Base-by-base conservation (phyloP, 495 filamentous ascomycete genomes). In the Hypoxylon rickii region DNA sequence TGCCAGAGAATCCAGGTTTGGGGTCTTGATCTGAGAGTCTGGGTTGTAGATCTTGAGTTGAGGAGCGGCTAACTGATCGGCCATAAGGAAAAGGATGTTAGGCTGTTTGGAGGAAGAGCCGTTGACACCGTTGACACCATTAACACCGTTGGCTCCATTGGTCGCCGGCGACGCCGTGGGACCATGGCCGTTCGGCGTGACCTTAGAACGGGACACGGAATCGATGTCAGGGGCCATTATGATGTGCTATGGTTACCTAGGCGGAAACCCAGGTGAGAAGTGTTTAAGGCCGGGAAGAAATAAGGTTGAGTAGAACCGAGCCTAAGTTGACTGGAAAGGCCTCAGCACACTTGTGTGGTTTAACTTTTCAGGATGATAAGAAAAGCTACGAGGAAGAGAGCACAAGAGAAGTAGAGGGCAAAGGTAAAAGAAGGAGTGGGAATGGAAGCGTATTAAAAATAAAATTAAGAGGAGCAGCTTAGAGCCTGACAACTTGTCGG, bases 11-110 rank as follows among this genome's bases (percentile, higher is more conserved):
- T 96, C 89, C 48, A 95, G 79, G 71, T 95, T 84, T 26, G 90
- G 91, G 3, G 91, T 96, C 70, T 88, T 86, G 72, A 96, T 92
- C 58, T 82, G 84, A 0, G 89, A 94, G 18, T 80, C 71, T 43
- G 86, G 81, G 70, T 94, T 88, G 76, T 95, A 86, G 64, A 93
- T 87, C 72, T 86, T 89, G 46, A 96, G 82, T 52, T 89, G 77
- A 10, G 90, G 90, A 19, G 91, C 90, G 16, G 91, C 86, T 71
- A 96, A 84, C 75, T 96, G 91, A 73, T 96, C 91, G 37, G 90
- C 90, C 88, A 96, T 93, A 71, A 96, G 89, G 73, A 89, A 89
- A 42, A 91, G 79, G 58, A 91, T 87, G 71, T 91, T 91, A 32
- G 86, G 88, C 67, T 78, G 83, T 19, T 63, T 70, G 8, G 36